Conservation (phyloP, 768 basidiomycete species). For the Bullera alba region DNA sequence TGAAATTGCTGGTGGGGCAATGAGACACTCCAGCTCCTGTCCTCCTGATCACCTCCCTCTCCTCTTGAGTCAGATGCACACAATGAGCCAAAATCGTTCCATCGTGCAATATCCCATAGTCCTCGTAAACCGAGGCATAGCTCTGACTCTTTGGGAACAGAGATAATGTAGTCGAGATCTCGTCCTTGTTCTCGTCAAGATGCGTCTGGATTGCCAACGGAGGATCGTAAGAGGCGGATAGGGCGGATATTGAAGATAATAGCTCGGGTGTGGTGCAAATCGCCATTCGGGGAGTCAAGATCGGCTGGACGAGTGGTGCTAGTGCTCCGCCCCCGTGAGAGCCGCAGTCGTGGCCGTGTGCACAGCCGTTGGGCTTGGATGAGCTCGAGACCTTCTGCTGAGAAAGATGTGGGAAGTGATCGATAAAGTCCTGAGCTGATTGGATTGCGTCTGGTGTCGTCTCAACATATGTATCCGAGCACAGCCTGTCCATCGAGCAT, state of each 20-base stretch:
- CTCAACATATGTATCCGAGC: conserved; percentile 65
- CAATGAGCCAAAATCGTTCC: conserved; percentile 87
- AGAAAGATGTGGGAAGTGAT: conserved; percentile 58
- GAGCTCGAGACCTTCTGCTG: conserved; percentile 40
- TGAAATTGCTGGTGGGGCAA: conserved; percentile 91
- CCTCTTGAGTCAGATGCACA: conserved; percentile 66
- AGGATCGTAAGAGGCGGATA: conserved; percentile 56
- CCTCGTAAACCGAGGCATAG: conserved; percentile 79
- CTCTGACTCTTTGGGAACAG: conserved; percentile 61
- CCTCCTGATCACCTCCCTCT: conserved; percentile 63
- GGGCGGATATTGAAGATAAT: conserved; percentile 56
- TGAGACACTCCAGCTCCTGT: conserved; percentile 73
- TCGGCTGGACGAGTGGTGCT: conserved; percentile 67
- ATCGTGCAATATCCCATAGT: conserved; percentile 61
- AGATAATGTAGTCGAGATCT: conserved; percentile 60
- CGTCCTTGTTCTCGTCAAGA: conserved; percentile 72
- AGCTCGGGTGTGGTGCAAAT: conserved; percentile 75
- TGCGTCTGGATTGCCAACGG: conserved; percentile 81
- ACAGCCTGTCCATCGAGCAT: conserved; percentile 79
- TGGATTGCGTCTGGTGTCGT: conserved; percentile 55
- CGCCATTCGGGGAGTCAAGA: conserved; percentile 93
- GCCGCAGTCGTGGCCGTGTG: too few relatives aligned
- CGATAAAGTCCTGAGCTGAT: conserved; percentile 61
- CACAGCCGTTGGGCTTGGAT: not conserved
- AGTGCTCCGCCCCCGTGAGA: not conserved